These are phyloP conservation scores for Rosa multiflora DNA, from an alignment of 306 rosid species.

Conservation along the genomic window DNA sequence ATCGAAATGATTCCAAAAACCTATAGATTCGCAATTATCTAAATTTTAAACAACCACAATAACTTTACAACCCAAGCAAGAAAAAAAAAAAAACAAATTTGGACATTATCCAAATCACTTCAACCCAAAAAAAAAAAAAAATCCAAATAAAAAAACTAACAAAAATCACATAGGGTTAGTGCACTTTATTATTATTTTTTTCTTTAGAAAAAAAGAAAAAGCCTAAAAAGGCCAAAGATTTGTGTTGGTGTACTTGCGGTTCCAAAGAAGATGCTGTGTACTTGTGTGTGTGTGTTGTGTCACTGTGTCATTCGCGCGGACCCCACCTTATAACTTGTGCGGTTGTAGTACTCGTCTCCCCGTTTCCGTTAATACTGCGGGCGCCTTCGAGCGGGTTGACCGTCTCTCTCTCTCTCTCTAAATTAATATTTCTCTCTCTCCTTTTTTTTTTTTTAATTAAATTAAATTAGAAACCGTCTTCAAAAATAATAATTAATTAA, in stretches of 20 bases:
- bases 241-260: neutral
- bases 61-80: neutral
- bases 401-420: neutral
- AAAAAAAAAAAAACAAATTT: no score
- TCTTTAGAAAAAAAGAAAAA: no score
- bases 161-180: no score
- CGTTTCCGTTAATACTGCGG: conserved; percentile 30
- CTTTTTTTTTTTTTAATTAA: neutral
- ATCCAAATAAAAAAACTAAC: no score
- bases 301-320: neutral
- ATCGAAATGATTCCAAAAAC: no score
- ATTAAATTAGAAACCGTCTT: neutral
- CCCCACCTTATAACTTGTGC: neutral
- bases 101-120: neutral
- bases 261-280: neutral
- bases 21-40: no score
- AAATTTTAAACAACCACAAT: no score
- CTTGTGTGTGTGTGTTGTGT: no score
- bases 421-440: neutral
- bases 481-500: neutral
- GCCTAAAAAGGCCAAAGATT: neutral
- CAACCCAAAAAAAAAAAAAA: neutral
- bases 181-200: no score
- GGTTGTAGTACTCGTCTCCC: conserved; percentile 9
- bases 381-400: conserved; percentile 10